These are phyloP conservation scores for Serpula lacrymans DNA, from an alignment of 768 basidiomycete genomes.

Conservation along the genomic window DNA sequence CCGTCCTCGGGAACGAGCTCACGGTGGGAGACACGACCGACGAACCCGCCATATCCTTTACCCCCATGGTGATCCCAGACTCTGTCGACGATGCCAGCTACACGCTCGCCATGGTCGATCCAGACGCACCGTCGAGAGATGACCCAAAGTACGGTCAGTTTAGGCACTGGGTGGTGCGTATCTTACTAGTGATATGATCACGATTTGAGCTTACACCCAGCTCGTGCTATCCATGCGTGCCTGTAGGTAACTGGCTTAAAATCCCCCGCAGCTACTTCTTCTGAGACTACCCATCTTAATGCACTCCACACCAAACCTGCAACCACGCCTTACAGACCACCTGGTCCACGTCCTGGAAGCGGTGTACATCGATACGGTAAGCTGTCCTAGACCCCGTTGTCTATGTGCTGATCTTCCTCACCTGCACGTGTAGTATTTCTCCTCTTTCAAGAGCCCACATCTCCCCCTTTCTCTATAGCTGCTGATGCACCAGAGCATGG, in stretches of 20 bases:
- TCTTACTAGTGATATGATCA: too few relatives aligned
- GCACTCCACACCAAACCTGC: constrained; percentile 44
- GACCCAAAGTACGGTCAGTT: constrained; percentile 50
- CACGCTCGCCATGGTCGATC: constrained; percentile 57
- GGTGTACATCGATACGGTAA: constrained; percentile 59
- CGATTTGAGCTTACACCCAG: too few relatives aligned
- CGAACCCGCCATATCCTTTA: constrained; percentile 48
- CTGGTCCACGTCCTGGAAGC: constrained; percentile 51
- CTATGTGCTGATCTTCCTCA: not conserved
- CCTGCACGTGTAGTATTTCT: constrained; percentile 41
- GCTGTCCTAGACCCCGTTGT: constrained; percentile 6
- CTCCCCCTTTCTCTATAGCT: constrained; percentile 37
- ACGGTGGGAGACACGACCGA: constrained; percentile 37
- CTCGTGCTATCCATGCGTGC: not conserved
- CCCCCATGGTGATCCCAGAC: constrained; percentile 36
- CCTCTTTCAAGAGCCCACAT: constrained; percentile 55
- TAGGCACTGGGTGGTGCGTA: constrained; percentile 54
- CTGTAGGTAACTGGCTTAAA: constrained; percentile 36
- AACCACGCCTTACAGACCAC: constrained; percentile 54
- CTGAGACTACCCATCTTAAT: constrained; percentile 29
- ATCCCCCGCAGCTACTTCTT: constrained; percentile 25
- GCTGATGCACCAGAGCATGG: constrained; percentile 43
- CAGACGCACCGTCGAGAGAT: constrained; percentile 51
- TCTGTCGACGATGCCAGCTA: constrained; percentile 35
- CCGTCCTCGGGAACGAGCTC: constrained; percentile 35